These are phyloP conservation scores for Lactarius sp. DNA, from an alignment of 768 basidiomycete genomes.

Conservation along the genomic window DNA sequence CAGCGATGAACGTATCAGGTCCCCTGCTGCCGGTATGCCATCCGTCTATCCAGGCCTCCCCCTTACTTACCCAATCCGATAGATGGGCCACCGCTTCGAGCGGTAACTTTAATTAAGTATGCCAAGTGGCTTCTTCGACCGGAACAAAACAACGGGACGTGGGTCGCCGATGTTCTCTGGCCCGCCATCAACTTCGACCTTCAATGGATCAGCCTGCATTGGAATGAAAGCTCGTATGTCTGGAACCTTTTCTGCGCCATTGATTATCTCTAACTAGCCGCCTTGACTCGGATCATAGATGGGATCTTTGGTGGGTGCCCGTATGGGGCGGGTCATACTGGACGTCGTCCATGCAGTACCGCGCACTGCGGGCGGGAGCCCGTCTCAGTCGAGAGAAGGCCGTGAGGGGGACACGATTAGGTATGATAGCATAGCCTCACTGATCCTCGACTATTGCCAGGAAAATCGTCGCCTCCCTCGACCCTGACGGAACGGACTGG, in stretches of 20 bases:
- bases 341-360: slow-evolving; percentile 19
- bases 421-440: slow-evolving; percentile 2
- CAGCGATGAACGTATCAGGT: not conserved
- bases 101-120: slow-evolving; percentile 13
- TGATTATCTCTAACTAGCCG: not conserved
- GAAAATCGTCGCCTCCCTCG: not conserved
- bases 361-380: slow-evolving; percentile 9
- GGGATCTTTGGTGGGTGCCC: slow-evolving; percentile 18
- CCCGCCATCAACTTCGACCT: slow-evolving; percentile 17
- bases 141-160: slow-evolving; percentile 12
- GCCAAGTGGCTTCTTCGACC: slow-evolving; percentile 15
- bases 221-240: slow-evolving; percentile 10
- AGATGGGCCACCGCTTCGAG: slow-evolving; percentile 20
- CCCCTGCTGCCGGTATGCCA: slow-evolving; percentile 14
- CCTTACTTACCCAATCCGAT: not conserved
- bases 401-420: slow-evolving; percentile 1
- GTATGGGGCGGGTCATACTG: slow-evolving; percentile 21
- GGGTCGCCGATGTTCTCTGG: slow-evolving; percentile 20
- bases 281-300: not conserved
- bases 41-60: not conserved
- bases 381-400: slow-evolving; percentile 4
- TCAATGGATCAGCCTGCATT: slow-evolving; percentile 8
- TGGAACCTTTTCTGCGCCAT: not conserved
- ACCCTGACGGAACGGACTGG: not conserved
- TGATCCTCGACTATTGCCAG: slow-evolving; percentile 14